These are phyloP conservation scores for Pseudogymnoascus sp. DNA, from an alignment of 2,329 filamentous ascomycete species.

Conservation along the genomic window DNA sequence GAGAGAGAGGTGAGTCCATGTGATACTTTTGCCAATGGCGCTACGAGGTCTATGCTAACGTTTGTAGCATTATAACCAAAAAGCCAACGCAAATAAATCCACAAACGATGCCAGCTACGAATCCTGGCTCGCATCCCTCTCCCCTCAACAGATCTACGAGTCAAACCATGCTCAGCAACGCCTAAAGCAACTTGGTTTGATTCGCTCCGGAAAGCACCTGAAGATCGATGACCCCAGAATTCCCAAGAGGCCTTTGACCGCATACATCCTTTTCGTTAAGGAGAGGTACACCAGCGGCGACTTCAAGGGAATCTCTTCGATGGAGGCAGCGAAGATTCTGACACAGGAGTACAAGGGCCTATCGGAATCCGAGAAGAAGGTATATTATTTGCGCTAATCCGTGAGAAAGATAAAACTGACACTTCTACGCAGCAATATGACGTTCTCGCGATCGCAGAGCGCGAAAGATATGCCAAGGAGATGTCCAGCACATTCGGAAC, in stretches of 20 bases:
- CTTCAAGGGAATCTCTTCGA: conserved; percentile 35
- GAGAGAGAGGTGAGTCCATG: conserved; percentile 31
- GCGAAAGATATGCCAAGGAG: neutral
- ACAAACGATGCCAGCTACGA: conserved; percentile 37
- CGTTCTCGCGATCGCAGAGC: neutral
- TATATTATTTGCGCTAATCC: conserved; percentile 17
- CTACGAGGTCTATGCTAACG: conserved; percentile 12
- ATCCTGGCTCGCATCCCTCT: conserved; percentile 46
- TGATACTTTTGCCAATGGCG: conserved; percentile 14
- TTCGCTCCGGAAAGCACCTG: conserved; percentile 15
- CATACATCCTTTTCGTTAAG: conserved; percentile 36
- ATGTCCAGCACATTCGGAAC: neutral
- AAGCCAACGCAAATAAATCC: conserved; percentile 38
- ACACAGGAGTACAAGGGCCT: conserved; percentile 40
- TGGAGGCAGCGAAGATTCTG: conserved; percentile 35
- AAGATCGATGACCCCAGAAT: conserved; percentile 45
- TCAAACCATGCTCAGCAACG: conserved; percentile 49
- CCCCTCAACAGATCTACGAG: conserved; percentile 45
- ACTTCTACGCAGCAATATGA: neutral
- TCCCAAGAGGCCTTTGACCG: conserved; percentile 34
- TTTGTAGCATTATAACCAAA: conserved; percentile 43
- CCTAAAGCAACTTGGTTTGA: conserved; percentile 16
- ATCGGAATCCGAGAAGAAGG: conserved; percentile 38
- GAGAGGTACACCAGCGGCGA: conserved; percentile 42
- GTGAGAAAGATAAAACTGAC: neutral